These are phyloP conservation scores for Penicillium glabrum DNA, from an alignment of 2,329 filamentous ascomycete species.

Conservation along the genomic window DNA sequence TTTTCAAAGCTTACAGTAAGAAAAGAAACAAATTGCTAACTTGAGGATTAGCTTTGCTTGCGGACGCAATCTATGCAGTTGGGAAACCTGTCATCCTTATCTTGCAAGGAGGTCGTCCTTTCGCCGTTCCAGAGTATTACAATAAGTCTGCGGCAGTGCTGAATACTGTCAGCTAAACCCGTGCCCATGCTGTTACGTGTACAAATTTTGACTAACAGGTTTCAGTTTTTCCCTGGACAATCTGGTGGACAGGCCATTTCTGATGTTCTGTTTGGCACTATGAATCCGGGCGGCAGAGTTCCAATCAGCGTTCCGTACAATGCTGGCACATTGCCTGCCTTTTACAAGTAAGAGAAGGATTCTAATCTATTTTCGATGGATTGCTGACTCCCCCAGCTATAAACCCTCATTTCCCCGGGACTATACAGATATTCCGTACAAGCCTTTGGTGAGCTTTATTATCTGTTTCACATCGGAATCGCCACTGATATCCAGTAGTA, in stretches of 20 bases:
- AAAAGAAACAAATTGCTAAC: neutral
- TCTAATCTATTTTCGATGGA: neutral
- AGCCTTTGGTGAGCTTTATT: neutral
- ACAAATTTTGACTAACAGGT: neutral
- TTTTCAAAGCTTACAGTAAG: neutral
- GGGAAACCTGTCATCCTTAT: constrained; percentile 45
- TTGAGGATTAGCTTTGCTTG: constrained; percentile 26
- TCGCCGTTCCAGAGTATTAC: constrained; percentile 34
- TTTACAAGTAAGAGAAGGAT: constrained; percentile 3
- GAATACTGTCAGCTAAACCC: constrained; percentile 27
- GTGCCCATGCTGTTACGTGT: too few species aligned
- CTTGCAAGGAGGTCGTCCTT: constrained; percentile 42
- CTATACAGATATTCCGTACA: constrained; percentile 4
- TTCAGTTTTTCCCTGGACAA: constrained; percentile 9
- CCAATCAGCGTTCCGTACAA: constrained; percentile 8
- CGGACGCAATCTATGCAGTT: constrained; percentile 38
- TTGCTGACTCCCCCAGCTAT: neutral
- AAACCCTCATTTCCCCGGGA: constrained; percentile 5
- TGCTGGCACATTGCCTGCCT: constrained; percentile 4
- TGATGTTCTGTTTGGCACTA: constrained; percentile 1
- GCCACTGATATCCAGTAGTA: neutral
- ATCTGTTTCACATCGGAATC: neutral
- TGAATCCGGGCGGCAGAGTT: constrained; percentile 5
- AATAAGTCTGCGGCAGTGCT: constrained; percentile 41
- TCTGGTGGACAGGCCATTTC: constrained; percentile 9